phyloP scores from a whole-genome alignment of 1,139 yeast species.

The Geotrichum carabidarum region DNA sequence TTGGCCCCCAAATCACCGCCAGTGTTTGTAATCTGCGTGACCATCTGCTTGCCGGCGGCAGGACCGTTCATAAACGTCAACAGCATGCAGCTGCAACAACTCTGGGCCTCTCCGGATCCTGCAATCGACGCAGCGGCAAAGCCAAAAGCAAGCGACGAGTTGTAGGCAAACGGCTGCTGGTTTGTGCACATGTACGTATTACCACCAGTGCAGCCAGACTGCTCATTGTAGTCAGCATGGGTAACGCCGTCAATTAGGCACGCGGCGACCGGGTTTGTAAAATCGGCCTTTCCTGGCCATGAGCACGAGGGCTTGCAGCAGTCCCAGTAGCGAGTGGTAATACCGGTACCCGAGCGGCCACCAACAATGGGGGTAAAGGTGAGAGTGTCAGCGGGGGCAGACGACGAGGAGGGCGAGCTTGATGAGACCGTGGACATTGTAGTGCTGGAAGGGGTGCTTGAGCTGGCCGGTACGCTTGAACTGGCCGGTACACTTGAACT shows the following conservation, averaged over 20 bases:
- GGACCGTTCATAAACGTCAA: slow-evolving; percentile 19
- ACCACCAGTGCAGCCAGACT: slow-evolving; percentile 22
- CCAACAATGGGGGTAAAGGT: slow-evolving; percentile 15
- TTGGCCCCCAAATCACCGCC: slow-evolving; percentile 20
- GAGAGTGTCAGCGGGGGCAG: neutral
- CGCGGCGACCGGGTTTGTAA: slow-evolving; percentile 19
- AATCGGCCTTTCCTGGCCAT: slow-evolving; percentile 22
- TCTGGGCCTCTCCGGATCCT: slow-evolving; percentile 18
- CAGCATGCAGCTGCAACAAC: slow-evolving; percentile 21
- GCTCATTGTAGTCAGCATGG: slow-evolving; percentile 10
- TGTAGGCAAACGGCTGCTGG: slow-evolving; percentile 22
- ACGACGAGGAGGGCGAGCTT: neutral
- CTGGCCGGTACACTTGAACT: neutral
- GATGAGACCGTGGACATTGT: neutral
- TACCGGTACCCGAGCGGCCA: slow-evolving; percentile 21
- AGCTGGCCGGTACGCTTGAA: neutral
- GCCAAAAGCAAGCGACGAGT: slow-evolving; percentile 20
- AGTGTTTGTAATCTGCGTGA: slow-evolving; percentile 23
- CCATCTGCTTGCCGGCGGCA: slow-evolving; percentile 19
- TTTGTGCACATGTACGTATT: slow-evolving; percentile 22
- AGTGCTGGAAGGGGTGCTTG: neutral
- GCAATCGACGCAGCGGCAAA: slow-evolving; percentile 22
- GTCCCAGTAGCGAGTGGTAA: slow-evolving; percentile 24
- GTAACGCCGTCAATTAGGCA: slow-evolving; percentile 21
- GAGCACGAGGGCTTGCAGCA: slow-evolving; percentile 24